Evolutionary conservation across 2,329 filamentous ascomycete genomes (phyloP).

Genomic region (Beauveria sp.): DNA sequence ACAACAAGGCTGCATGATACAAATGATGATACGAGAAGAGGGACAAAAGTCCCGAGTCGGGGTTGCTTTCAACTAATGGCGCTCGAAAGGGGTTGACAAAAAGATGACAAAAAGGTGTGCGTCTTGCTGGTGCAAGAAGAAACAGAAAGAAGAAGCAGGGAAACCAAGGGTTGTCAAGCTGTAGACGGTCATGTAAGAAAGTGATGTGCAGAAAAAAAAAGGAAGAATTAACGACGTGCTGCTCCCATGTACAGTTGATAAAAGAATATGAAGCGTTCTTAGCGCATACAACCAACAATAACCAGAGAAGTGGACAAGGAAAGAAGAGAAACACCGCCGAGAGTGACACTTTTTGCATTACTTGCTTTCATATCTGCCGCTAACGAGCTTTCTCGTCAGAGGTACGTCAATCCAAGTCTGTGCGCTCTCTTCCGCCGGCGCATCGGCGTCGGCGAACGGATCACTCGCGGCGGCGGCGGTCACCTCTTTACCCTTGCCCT

Average conservation of each 20-base stretch:
- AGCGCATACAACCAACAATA: neutral
- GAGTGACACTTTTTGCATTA: neutral
- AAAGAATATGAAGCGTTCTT: neutral
- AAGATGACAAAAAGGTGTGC: too few relatives aligned
- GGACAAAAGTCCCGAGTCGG: neutral
- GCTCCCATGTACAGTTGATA: neutral
- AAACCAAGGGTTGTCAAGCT: neutral
- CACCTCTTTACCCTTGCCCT: constrained; percentile 45
- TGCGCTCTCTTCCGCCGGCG: constrained; percentile 13
- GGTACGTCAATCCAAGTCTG: constrained; percentile 60
- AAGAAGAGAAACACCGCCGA: neutral
- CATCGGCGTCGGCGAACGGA: constrained; percentile 56
- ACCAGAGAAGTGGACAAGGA: neutral
- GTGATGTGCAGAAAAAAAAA: neutral
- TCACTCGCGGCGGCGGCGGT: constrained; percentile 29
- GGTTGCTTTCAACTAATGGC: too few relatives aligned
- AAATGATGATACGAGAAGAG: neutral
- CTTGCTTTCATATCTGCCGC: constrained; percentile 64
- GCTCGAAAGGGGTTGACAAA: too few relatives aligned
- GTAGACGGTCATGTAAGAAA: neutral
- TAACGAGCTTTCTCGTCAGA: constrained; percentile 58
- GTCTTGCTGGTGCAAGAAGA: too few relatives aligned
- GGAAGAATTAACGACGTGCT: neutral
- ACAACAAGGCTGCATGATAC: constrained; percentile 3
- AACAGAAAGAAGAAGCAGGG: too few relatives aligned